Base-by-base conservation (phyloP, 202 grass and related monocot species). In the Zizania palustris region DNA sequence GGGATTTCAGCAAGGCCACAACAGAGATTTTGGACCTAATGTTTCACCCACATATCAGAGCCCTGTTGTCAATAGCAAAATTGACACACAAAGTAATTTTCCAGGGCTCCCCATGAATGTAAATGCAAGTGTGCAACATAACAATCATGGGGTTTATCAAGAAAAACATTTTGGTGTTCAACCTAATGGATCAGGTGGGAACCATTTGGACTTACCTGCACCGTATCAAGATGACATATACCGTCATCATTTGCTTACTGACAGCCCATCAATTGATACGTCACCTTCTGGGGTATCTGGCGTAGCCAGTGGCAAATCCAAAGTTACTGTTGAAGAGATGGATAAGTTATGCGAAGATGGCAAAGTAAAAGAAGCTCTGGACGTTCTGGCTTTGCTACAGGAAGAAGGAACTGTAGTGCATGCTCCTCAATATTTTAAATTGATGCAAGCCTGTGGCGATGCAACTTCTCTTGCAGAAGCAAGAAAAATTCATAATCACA, bases 361-460 rank as follows among this genome's bases (percentile, higher is more conserved):
- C 42, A 90, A 99, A 56, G 13, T 99, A 75, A 89, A 90, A 80
- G 96, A 99, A 81, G 96, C 96, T 67, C 10, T 92, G 69, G 77
- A 87, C 81, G 74, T 79, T 45, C 22, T 93, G 60, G 74, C 74
- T 60, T 61, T 89, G 80, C 82, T 99, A 65, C 83, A 84, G 46
- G 44, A 73, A 78, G 85, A 79, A 33, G 82, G 80, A 70, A 67
- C 76, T 28, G 58, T 81, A 55, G 45, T 89, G 58, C 78, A 81
- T 75, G 40, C 78, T 83, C 67, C 76, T 67, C 87, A 84, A 20
- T 95, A 79, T 41, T 81, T 75, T 41, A 66, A 69, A 69, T 76
- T 98, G 85, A 89, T 98, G 60, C 88, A 87, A 92, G 87, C 85
- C 69, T 98, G 96, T 38, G 81, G 75, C 75, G 87, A 92, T 60